Conservation (phyloP, 2,329 filamentous ascomycete species). For the Mollisia scopiformis region DNA sequence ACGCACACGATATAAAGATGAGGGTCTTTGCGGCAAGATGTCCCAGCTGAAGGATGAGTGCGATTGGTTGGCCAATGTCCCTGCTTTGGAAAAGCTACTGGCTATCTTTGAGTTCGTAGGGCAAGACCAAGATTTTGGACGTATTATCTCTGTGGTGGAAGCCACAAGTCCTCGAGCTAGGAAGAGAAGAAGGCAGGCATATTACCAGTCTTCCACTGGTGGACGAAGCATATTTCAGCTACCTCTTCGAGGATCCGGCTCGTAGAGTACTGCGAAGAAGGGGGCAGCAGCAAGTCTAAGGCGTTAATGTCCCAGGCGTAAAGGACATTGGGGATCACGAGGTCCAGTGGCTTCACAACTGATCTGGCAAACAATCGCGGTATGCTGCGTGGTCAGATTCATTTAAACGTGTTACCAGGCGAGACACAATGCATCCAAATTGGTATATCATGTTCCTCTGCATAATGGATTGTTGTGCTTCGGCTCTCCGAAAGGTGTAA, state of each 20-base stretch:
- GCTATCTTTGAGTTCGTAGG: neutral
- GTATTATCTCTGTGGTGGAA: neutral
- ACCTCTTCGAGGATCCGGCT: neutral
- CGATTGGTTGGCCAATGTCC: conserved; percentile 16
- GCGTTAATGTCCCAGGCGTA: no score
- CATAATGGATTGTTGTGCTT: no score
- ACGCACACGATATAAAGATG: conserved; percentile 16
- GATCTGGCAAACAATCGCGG: no score
- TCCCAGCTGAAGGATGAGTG: conserved; percentile 18
- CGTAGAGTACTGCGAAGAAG: neutral
- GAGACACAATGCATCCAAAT: no score
- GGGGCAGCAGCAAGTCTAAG: no score
- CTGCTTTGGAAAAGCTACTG: conserved; percentile 2
- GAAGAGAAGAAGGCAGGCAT: neutral
- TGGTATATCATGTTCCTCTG: no score
- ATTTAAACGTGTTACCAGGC: no score
- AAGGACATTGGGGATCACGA: no score
- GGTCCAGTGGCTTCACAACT: no score
- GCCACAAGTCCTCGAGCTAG: neutral
- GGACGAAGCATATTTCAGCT: neutral
- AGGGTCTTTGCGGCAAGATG: conserved; percentile 21
- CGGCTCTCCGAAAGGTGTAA: no score
- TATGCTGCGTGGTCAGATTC: no score
- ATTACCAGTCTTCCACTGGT: neutral
- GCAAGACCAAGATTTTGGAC: neutral